Percentiles rank a stretch among this genome's conserved stretches.
Evolutionary conservation across 1,139 yeast species (phyloP).

Genomic region (Protomyces macrosporus): DNA sequence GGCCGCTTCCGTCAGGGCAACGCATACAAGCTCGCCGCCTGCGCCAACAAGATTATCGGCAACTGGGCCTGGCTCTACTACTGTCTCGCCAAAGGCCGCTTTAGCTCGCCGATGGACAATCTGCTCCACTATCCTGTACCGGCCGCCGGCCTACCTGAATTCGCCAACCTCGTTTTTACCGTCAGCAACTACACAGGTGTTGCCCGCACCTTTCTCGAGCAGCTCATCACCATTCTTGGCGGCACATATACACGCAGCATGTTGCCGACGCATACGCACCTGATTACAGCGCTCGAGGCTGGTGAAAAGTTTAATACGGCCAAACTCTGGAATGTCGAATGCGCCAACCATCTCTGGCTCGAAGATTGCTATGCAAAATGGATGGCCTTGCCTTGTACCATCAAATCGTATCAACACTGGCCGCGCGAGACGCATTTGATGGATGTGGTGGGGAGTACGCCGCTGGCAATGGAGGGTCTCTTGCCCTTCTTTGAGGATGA

Average conservation of each 20-base stretch:
- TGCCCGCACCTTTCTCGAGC: constrained; percentile 64
- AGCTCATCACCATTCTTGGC: constrained; percentile 63
- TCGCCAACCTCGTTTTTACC: constrained; percentile 53
- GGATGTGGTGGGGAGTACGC: constrained; percentile 50
- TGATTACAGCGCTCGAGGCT: constrained; percentile 57
- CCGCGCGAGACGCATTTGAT: constrained; percentile 45
- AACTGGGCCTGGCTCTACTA: constrained; percentile 70
- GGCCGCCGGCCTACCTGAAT: constrained; percentile 47
- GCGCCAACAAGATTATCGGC: constrained; percentile 47
- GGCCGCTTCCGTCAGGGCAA: constrained; percentile 61
- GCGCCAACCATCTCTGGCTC: constrained; percentile 83
- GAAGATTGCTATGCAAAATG: constrained; percentile 70
- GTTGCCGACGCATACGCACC: constrained; percentile 61
- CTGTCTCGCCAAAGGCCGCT: constrained; percentile 52
- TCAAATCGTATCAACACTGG: constrained; percentile 47
- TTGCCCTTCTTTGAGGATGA: constrained; percentile 42
- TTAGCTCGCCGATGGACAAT: constrained; percentile 54
- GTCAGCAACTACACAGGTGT: constrained; percentile 83
- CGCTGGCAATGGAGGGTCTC: constrained; percentile 44
- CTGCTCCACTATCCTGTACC: constrained; percentile 73
- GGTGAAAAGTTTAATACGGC: constrained; percentile 80
- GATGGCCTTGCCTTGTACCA: constrained; percentile 47
- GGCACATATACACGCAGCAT: constrained; percentile 70
- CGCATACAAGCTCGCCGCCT: constrained; percentile 44
- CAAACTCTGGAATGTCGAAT: constrained; percentile 51